phyloP scores from a whole-genome alignment of 2,329 filamentous ascomycete species.

The Alternaria hordeiaustralica region DNA sequence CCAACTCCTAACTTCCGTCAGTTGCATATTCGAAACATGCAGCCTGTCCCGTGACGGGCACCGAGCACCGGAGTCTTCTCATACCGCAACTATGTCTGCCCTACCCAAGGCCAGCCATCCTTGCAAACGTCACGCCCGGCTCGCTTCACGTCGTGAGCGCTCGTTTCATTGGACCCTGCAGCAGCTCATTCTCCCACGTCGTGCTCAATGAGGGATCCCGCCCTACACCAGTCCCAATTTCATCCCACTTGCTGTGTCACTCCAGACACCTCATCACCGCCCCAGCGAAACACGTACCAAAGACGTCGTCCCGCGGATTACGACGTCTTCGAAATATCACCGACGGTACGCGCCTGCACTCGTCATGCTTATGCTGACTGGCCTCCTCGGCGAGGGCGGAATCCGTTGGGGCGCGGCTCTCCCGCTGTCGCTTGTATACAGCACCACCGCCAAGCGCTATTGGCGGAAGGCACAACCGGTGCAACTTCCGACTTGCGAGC shows the following conservation, averaged over 20 bases:
- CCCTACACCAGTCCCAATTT: constrained; percentile 9
- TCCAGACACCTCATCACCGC: constrained; percentile 12
- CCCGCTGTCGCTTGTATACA: constrained; percentile 17
- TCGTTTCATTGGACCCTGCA: constrained; percentile 39
- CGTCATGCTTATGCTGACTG: constrained; percentile 16
- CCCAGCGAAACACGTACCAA: neutral
- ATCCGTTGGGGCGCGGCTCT: constrained; percentile 16
- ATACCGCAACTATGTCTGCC: constrained; percentile 7
- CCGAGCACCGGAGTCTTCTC: constrained; percentile 21
- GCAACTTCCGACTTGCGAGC: constrained; percentile 13
- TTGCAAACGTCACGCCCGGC: neutral
- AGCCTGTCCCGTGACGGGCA: constrained; percentile 24
- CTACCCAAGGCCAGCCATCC: constrained; percentile 12
- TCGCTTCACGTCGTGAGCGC: constrained; percentile 6
- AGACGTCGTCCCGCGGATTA: neutral
- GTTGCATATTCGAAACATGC: constrained; percentile 14
- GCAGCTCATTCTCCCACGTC: constrained; percentile 23
- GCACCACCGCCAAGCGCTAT: constrained; percentile 20
- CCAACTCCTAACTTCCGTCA: neutral
- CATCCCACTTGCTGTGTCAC: constrained; percentile 22
- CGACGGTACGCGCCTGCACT: constrained; percentile 5
- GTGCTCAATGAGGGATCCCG: constrained; percentile 15
- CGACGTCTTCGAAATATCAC: neutral
- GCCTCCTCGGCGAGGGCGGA: constrained; percentile 9
- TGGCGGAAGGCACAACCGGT: constrained; percentile 19